Evolutionary conservation across 257 asterid species (phyloP).

Genomic region (Salvia rosmarinus): DNA sequence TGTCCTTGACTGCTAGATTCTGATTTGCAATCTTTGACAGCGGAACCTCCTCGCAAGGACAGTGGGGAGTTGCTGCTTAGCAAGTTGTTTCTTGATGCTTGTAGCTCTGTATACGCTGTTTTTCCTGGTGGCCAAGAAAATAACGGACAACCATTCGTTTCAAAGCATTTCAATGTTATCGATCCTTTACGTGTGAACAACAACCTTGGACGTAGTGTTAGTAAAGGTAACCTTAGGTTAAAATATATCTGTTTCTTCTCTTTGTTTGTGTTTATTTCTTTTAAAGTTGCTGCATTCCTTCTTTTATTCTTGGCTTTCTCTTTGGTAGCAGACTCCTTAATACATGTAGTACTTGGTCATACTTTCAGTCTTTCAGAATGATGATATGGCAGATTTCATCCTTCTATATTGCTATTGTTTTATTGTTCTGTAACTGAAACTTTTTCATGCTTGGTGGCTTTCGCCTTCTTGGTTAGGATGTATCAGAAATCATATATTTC

Average conservation of each 20-base stretch:
- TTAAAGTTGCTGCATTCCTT: not conserved
- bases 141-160: slow-evolving; percentile 80
- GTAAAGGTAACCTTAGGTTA: slow-evolving; percentile 71
- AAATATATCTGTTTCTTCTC: slow-evolving; percentile 5
- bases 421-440: slow-evolving; percentile 3
- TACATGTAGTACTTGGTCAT: slow-evolving; percentile 18
- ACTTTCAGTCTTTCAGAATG: not conserved
- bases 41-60: slow-evolving; percentile 90
- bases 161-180: slow-evolving; percentile 92
- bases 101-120: slow-evolving; percentile 93
- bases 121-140: slow-evolving; percentile 84
- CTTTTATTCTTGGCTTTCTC: slow-evolving; percentile 4
- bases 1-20: slow-evolving; percentile 25
- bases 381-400: slow-evolving; percentile 2
- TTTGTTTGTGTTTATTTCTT: not conserved
- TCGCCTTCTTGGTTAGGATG: slow-evolving; percentile 17
- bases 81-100: slow-evolving; percentile 88
- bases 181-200: slow-evolving; percentile 97
- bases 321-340: not conserved
- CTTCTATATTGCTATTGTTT: slow-evolving; percentile 7
- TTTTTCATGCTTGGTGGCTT: slow-evolving; percentile 14
- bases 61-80: slow-evolving; percentile 84
- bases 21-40: slow-evolving; percentile 49
- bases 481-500: not conserved
- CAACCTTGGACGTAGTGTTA: slow-evolving; percentile 99